Base-by-base conservation (phyloP, 345 rosid species). In the Populus nigra region DNA sequence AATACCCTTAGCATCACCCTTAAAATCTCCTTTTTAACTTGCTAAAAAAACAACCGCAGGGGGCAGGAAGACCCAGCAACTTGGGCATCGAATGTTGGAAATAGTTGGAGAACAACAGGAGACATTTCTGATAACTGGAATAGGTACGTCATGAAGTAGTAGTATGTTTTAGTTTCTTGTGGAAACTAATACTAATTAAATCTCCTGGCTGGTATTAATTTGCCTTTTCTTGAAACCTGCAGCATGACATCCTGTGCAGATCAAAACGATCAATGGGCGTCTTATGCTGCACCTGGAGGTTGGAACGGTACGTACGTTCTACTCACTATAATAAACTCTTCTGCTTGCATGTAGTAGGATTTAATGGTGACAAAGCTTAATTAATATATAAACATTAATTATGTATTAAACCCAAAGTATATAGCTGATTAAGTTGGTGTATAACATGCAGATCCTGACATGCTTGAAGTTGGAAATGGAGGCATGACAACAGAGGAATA, bases 51-150 rank as follows among this genome's bases (percentile, higher is more conserved):
- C 49, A 45, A 45, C 22, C 39, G 65, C 47, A 88, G 92, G 94
- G 99, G 99, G 73, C 90, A 91, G 76, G 76, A 91, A 92, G 97
- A 95, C 79, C 98, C 98, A 13, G 99, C 98, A 82, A 84, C 85
- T 9, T 93, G 98, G 99, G 99, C 97, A 18, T 76, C 81, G 63
- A 79, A 55, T 25, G 80, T 93, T 45, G 99, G 98, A 74, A 95
- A 95, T 82, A 93, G 98, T 83, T 95, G 99, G 97, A 92, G 98
- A 85, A 95, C 98, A 39, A 92, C 99, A 47, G 85, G 85, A 57
- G 96, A 92, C 81, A 95, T 95, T 79, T 17, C 80, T 61, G 97
- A 95, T 86, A 78, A 65, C 2, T 95, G 98, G 97, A 80, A 80
- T 25, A 91, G 94, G 97, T 95, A 35, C 20, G 55, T 23, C 10